These are phyloP conservation scores for Streptanthus diversifolius DNA, from an alignment of 345 rosid genomes.

Conservation along the genomic window DNA sequence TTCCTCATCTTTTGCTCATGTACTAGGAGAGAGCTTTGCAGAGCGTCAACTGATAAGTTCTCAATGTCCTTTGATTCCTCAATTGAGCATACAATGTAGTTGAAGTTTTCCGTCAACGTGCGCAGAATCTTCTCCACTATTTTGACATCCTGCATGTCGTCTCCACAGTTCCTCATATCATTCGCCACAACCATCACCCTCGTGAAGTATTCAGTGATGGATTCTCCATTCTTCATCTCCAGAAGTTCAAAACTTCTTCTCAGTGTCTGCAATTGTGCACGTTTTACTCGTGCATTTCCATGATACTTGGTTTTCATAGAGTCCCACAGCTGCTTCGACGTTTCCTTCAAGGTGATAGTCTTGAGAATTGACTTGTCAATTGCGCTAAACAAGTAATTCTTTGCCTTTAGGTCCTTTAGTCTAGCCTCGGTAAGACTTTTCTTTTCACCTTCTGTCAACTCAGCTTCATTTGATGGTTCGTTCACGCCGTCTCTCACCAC, in stretches of 20 bases:
- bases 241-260: background rate
- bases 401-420: background rate
- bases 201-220: background rate
- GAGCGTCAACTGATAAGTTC: background rate
- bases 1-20: background rate
- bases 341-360: background rate
- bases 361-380: background rate
- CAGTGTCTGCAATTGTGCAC: background rate
- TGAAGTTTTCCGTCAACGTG: background rate
- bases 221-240: background rate
- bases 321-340: background rate
- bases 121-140: background rate
- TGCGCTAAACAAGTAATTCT: background rate
- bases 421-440: background rate
- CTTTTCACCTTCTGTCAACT: background rate
- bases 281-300: background rate
- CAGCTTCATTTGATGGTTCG: background rate
- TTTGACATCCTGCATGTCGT: background rate
- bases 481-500: background rate
- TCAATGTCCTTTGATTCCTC: background rate
- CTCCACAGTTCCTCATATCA: background rate
- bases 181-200: background rate
- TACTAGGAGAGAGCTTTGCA: background rate
- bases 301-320: too few relatives aligned
- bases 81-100: background rate